These are phyloP conservation scores for Bryum argenteum DNA, from an alignment of 225 moss, liverwort and hornwort species.

Conservation along the genomic window DNA sequence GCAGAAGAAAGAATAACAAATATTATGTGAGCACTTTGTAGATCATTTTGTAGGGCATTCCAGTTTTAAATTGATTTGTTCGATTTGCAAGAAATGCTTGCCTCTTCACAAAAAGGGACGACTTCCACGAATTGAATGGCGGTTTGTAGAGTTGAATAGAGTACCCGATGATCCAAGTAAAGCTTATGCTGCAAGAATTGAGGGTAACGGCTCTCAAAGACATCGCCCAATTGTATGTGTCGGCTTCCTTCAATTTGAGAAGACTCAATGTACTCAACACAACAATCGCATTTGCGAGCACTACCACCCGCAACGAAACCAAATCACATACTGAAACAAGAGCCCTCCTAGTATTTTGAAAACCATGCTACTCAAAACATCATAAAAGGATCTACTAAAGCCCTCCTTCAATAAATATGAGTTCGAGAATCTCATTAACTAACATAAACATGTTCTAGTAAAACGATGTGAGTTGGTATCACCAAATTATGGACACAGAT, in stretches of 20 bases:
- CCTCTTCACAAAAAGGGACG: conserved; percentile 14
- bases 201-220: conserved; percentile 65
- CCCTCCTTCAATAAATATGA: too few species aligned
- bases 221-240: conserved; percentile 39
- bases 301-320: too few species aligned
- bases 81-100: conserved; percentile 17
- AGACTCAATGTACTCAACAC: not conserved
- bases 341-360: not conserved
- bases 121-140: conserved; percentile 94
- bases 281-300: conserved; percentile 24
- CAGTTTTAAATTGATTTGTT: too few species aligned
- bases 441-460: too few species aligned
- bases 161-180: conserved; percentile 54
- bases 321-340: not conserved
- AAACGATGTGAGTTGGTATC: too few species aligned
- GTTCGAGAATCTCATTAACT: too few species aligned
- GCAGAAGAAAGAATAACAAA: too few species aligned
- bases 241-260: conserved; percentile 34
- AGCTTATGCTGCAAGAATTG: conserved; percentile 53
- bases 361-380: too few species aligned
- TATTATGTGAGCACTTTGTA: too few species aligned
- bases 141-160: conserved; percentile 60
- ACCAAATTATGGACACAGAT: too few species aligned
- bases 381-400: too few species aligned
- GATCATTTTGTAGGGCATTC: too few species aligned